Evolutionary conservation across 2,329 filamentous ascomycete species (phyloP).

Genomic region (Pestalotiopsis sp.): DNA sequence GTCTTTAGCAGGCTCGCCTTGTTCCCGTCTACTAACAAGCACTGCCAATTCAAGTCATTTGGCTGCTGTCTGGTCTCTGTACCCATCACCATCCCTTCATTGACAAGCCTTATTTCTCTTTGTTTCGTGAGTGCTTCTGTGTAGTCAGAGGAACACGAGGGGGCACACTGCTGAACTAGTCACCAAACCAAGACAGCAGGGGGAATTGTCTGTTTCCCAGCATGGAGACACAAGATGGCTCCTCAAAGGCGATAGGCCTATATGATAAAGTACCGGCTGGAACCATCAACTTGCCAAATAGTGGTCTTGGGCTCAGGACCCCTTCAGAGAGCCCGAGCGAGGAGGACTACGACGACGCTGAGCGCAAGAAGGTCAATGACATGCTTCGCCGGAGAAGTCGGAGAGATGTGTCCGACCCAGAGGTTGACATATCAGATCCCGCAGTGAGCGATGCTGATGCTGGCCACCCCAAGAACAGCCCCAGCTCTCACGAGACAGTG

Average conservation of each 20-base stretch:
- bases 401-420: neutral
- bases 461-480: constrained; percentile 1
- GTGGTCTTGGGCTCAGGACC: constrained; percentile 2
- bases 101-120: no score
- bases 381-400: constrained; percentile 22
- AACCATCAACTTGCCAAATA: neutral
- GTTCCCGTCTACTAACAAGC: no score
- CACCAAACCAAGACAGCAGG: neutral
- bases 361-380: constrained; percentile 20
- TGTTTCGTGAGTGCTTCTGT: no score
- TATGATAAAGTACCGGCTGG: neutral
- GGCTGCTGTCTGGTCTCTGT: no score
- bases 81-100: no score
- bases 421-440: neutral
- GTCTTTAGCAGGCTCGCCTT: no score
- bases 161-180: neutral
- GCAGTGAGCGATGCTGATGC: constrained; percentile 6
- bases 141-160: neutral
- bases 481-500: constrained; percentile 15
- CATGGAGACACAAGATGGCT: neutral
- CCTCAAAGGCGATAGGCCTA: neutral
- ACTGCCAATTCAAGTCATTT: no score
- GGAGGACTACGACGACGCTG: constrained; percentile 46
- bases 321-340: constrained; percentile 45
- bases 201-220: neutral